Conservation (phyloP, 208 protist genomes). For the Porcisia hertigi region DNA sequence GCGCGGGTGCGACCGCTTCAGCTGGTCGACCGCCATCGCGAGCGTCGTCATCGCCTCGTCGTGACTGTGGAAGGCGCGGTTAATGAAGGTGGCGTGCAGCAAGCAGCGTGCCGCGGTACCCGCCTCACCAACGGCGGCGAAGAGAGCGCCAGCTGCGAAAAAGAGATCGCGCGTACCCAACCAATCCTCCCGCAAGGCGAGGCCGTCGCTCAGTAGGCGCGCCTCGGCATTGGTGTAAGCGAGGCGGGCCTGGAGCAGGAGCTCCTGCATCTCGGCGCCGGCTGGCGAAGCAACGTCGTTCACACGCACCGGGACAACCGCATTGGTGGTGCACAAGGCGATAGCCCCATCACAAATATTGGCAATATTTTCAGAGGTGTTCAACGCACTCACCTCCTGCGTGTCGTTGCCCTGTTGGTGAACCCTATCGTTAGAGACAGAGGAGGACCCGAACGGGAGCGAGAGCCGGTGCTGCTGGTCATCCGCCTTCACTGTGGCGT, state of each 20-base stretch:
- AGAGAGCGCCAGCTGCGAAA: constrained; percentile 68
- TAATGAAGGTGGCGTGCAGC: constrained; percentile 74
- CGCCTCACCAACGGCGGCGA: constrained; percentile 46
- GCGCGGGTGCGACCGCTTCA: constrained; percentile 54
- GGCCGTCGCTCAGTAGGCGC: constrained; percentile 42
- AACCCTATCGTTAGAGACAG: constrained; percentile 2
- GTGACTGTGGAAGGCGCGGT: constrained; percentile 59
- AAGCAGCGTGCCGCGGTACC: constrained; percentile 51
- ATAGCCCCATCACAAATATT: background rate
- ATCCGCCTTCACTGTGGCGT: background rate
- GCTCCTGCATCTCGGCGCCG: constrained; percentile 10
- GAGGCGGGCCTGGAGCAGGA: constrained; percentile 34
- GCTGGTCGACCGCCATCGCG: constrained; percentile 51
- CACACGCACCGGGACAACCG: background rate
- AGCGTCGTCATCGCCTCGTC: constrained; percentile 52
- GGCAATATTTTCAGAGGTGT: background rate
- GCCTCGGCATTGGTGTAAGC: constrained; percentile 48
- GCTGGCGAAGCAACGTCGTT: background rate
- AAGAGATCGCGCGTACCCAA: constrained; percentile 59
- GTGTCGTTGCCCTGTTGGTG: background rate
- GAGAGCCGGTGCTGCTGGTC: background rate
- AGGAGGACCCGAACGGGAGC: constrained; percentile 5
- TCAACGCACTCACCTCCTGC: background rate
- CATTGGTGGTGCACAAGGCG: background rate
- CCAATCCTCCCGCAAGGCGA: constrained; percentile 67